phyloP scores from a whole-genome alignment of 164 flowering plant genomes.

The Warburgia ugandensis region DNA sequence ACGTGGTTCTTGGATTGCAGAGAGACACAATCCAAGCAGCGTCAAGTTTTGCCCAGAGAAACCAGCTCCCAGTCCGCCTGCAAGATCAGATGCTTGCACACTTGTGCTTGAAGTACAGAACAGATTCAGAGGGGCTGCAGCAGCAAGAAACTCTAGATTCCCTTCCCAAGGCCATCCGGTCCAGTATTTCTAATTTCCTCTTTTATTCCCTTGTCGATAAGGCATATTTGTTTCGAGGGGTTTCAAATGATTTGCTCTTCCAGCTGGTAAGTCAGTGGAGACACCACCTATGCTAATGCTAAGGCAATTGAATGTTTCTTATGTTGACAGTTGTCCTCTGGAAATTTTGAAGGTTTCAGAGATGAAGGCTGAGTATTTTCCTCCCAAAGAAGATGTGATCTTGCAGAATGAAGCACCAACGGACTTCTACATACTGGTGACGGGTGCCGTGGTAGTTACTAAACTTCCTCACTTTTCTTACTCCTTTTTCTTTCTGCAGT shows the following conservation, averaged over 20 bases:
- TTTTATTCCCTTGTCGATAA: slow-evolving; percentile 70
- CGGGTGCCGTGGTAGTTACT: slow-evolving; percentile 72
- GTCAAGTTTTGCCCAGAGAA: slow-evolving; percentile 77
- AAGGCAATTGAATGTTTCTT: not conserved
- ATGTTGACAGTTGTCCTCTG: not conserved
- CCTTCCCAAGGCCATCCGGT: slow-evolving; percentile 91
- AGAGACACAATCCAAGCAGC: slow-evolving; percentile 94
- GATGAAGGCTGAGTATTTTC: slow-evolving; percentile 92
- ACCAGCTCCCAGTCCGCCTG: slow-evolving; percentile 59
- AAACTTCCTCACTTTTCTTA: not conserved
- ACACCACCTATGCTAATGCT: not conserved
- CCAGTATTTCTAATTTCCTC: slow-evolving; percentile 78
- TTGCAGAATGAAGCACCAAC: slow-evolving; percentile 97
- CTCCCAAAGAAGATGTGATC: slow-evolving; percentile 93
- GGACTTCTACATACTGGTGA: slow-evolving; percentile 76
- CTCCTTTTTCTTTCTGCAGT: not conserved
- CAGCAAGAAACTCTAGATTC: slow-evolving; percentile 84
- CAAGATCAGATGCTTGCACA: slow-evolving; percentile 98
- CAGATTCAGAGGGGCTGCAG: slow-evolving; percentile 88
- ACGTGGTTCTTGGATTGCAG: slow-evolving; percentile 25
- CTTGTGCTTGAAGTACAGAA: slow-evolving; percentile 79
- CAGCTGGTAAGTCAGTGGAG: slow-evolving; percentile 55
- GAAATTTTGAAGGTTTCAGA: slow-evolving; percentile 62
- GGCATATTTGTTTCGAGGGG: slow-evolving; percentile 76
- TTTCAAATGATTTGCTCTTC: slow-evolving; percentile 78